phyloP scores from a whole-genome alignment of 345 rosid genomes.

The Aegle marmelos region DNA sequence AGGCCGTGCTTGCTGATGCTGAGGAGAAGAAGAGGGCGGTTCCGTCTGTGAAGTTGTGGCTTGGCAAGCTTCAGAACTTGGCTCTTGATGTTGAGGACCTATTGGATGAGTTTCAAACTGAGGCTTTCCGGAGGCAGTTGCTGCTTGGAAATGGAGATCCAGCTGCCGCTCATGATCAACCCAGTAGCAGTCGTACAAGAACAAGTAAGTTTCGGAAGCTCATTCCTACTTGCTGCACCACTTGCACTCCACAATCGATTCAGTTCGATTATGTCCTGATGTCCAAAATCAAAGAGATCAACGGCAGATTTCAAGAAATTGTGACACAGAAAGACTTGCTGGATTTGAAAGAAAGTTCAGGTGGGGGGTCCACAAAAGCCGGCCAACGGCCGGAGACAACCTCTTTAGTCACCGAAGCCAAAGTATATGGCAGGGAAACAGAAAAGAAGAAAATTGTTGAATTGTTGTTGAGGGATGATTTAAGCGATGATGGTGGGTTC shows the following conservation, averaged over 20 bases:
- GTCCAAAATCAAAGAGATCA: not conserved
- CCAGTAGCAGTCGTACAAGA: not conserved
- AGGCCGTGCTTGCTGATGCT: not conserved
- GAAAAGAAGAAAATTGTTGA: slow-evolving; percentile 3
- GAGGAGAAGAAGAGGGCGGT: not conserved
- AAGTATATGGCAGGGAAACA: slow-evolving; percentile 20
- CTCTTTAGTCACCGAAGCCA: slow-evolving; percentile 2
- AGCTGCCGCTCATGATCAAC: not conserved
- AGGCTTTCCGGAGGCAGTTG: not conserved
- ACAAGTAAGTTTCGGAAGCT: not conserved
- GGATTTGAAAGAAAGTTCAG: not conserved
- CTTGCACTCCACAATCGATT: not conserved
- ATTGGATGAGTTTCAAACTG: not conserved
- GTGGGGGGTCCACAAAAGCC: too few relatives aligned
- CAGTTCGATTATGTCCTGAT: not conserved
- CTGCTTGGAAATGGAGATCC: not conserved
- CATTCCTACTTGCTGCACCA: not conserved
- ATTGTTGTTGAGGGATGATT: not conserved
- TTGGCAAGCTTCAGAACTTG: not conserved
- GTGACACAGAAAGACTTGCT: not conserved
- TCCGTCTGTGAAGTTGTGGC: not conserved
- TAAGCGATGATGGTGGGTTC: not conserved
- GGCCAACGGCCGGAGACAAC: not conserved
- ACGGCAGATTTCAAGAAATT: not conserved
- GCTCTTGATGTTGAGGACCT: not conserved